These are phyloP conservation scores for Globisporangium nodosum DNA, from an alignment of 352 stramenopile species.

Conservation along the genomic window DNA sequence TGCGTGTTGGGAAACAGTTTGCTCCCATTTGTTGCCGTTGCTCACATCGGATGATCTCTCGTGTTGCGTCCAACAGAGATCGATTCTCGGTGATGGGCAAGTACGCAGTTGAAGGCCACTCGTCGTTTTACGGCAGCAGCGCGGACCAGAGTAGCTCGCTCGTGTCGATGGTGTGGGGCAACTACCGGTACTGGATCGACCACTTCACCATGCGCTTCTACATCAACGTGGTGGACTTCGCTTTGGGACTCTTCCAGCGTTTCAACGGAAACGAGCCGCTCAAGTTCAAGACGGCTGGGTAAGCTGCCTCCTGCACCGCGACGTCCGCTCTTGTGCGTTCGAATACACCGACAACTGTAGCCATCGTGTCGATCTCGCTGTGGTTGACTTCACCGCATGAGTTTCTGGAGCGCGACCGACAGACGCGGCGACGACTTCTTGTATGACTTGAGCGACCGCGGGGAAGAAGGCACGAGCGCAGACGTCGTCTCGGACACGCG, in stretches of 20 bases:
- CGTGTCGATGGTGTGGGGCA: conserved; percentile 13
- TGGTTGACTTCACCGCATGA: conserved; percentile 24
- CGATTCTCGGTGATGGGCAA: conserved; percentile 72
- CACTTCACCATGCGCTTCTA: conserved; percentile 60
- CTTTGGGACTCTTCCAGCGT: conserved; percentile 38
- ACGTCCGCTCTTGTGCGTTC: not conserved
- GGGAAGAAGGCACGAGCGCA: conserved; percentile 22
- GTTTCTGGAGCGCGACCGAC: conserved; percentile 33
- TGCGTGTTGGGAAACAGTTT: conserved; percentile 9
- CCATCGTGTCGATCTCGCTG: not conserved
- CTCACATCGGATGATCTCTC: not conserved
- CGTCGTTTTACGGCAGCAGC: conserved; percentile 29
- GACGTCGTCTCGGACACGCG: conserved; percentile 24
- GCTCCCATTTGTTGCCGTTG: not conserved
- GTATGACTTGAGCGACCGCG: conserved; percentile 39
- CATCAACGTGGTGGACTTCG: conserved; percentile 53
- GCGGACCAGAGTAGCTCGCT: conserved; percentile 3
- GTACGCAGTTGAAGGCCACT: conserved; percentile 60
- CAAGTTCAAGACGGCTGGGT: conserved; percentile 38
- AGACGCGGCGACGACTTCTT: conserved; percentile 37
- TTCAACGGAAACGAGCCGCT: conserved; percentile 20
- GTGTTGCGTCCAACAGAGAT: conserved; percentile 27
- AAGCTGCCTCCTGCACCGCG: not conserved
- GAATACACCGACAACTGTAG: not conserved
- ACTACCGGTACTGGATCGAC: conserved; percentile 52